phyloP scores from a whole-genome alignment of 306 rosid species.

The Medicago arabica region DNA sequence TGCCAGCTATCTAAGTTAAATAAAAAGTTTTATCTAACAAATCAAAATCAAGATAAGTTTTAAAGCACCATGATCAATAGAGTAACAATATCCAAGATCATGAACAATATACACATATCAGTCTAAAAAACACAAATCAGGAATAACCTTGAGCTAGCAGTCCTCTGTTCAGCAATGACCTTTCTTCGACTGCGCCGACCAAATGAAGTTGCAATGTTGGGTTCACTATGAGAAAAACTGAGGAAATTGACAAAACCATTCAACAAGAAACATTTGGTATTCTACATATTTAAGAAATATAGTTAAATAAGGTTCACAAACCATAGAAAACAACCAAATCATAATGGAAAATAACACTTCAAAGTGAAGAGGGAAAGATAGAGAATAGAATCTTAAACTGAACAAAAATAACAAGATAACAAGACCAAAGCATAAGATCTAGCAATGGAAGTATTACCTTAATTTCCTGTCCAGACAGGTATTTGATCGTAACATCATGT shows the following conservation, averaged over 20 bases:
- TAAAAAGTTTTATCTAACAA: constrained; percentile 6
- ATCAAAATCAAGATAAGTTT: constrained; percentile 7
- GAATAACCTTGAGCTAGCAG: constrained; percentile 96
- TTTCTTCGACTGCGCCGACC: constrained; percentile 93
- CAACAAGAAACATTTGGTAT: constrained; percentile 50
- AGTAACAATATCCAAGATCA: constrained; percentile 30
- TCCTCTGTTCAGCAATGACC: constrained; percentile 95
- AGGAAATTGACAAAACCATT: constrained; percentile 58
- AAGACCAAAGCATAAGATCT: constrained; percentile 14
- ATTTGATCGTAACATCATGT: constrained; percentile 78
- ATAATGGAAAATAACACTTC: constrained; percentile 22
- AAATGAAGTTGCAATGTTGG: constrained; percentile 93
- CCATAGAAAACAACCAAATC: constrained; percentile 15
- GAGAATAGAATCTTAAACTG: constrained; percentile 12
- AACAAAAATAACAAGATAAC: constrained; percentile 21
- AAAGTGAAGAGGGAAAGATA: constrained; percentile 22
- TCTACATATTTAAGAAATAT: constrained; percentile 37
- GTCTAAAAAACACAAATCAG: constrained; percentile 42
- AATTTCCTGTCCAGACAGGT: constrained; percentile 69
- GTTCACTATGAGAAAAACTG: constrained; percentile 99
- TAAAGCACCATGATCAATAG: constrained; percentile 3
- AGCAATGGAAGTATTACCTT: constrained; percentile 56
- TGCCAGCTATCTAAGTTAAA: constrained; percentile 27
- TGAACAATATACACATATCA: constrained; percentile 34
- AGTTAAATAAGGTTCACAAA: constrained; percentile 37